phyloP scores from a whole-genome alignment of 2,329 filamentous ascomycete genomes.

The Diaporthe sp. region DNA sequence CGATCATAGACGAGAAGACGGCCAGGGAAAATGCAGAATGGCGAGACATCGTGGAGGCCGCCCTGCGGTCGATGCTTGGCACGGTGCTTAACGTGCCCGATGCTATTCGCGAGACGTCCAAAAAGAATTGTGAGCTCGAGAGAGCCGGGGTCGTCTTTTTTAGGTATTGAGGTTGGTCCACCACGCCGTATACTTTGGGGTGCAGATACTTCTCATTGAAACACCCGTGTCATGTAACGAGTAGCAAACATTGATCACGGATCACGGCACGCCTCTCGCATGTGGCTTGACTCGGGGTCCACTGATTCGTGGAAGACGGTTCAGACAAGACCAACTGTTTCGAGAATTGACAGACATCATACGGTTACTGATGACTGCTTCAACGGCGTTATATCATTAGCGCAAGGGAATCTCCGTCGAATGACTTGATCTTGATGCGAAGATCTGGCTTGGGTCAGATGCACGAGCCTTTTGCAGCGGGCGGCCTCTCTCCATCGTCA shows the following conservation, averaged over 20 bases:
- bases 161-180: constrained; percentile 37
- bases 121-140: constrained; percentile 42
- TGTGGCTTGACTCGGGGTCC: constrained; percentile 24
- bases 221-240: constrained; percentile 12
- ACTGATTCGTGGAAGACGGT: constrained; percentile 4
- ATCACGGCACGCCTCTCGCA: constrained; percentile 11
- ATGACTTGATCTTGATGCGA: constrained; percentile 4
- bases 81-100: constrained; percentile 40
- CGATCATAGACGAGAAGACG: constrained; percentile 40
- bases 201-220: not conserved
- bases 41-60: constrained; percentile 36
- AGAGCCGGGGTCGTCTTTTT: constrained; percentile 42
- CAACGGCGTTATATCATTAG: not conserved
- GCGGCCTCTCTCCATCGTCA: not conserved
- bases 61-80: constrained; percentile 39
- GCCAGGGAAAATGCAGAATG: constrained; percentile 35
- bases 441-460: not conserved
- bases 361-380: not conserved
- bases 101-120: constrained; percentile 40
- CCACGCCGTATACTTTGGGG: too few relatives aligned
- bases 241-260: constrained; percentile 22
- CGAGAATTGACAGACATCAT: constrained; percentile 1
- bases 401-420: constrained; percentile 5
- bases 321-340: constrained; percentile 1
- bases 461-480: not conserved